Evolutionary conservation across 2,329 filamentous ascomycete species (phyloP).

Genomic region (Decorospora gaudefroyi): DNA sequence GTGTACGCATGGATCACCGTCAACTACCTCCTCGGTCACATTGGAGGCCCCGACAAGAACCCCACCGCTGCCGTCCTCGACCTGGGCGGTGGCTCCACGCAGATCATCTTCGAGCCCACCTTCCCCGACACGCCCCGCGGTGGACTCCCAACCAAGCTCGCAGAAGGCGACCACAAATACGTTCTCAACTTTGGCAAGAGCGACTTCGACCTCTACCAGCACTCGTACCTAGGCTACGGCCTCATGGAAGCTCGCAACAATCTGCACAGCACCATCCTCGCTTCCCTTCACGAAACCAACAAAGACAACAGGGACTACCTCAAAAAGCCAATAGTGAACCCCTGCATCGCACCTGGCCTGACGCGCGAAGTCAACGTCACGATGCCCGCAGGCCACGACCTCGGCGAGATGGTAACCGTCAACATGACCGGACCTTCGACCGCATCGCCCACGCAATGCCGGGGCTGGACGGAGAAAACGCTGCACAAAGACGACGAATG

Average conservation of each 20-base stretch:
- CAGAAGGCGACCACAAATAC: conserved; percentile 95
- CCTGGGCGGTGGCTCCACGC: conserved; percentile 93
- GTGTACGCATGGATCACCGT: conserved; percentile 99
- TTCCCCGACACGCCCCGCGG: conserved; percentile 74
- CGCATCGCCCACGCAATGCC: conserved; percentile 82
- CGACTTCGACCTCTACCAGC: conserved; percentile 92
- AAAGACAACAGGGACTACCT: conserved; percentile 67
- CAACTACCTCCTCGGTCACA: conserved; percentile 97
- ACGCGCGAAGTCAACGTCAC: conserved; percentile 72
- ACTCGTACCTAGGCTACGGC: conserved; percentile 96
- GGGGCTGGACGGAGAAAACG: conserved; percentile 85
- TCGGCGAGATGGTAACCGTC: conserved; percentile 68
- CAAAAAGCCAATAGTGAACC: conserved; percentile 73
- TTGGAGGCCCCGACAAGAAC: conserved; percentile 86
- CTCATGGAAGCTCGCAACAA: conserved; percentile 92
- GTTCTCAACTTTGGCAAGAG: conserved; percentile 86
- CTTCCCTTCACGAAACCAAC: conserved; percentile 68
- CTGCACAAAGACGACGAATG: conserved; percentile 85
- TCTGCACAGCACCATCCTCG: conserved; percentile 75
- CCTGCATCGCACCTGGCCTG: conserved; percentile 84
- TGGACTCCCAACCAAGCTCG: conserved; percentile 82
- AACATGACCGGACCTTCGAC: conserved; percentile 85
- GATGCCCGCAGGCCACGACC: conserved; percentile 66
- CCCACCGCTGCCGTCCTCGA: conserved; percentile 95
- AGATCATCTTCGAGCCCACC: conserved; percentile 97